phyloP scores from a whole-genome alignment of 2,329 filamentous ascomycete species.

The Colletotrichum australisinense region DNA sequence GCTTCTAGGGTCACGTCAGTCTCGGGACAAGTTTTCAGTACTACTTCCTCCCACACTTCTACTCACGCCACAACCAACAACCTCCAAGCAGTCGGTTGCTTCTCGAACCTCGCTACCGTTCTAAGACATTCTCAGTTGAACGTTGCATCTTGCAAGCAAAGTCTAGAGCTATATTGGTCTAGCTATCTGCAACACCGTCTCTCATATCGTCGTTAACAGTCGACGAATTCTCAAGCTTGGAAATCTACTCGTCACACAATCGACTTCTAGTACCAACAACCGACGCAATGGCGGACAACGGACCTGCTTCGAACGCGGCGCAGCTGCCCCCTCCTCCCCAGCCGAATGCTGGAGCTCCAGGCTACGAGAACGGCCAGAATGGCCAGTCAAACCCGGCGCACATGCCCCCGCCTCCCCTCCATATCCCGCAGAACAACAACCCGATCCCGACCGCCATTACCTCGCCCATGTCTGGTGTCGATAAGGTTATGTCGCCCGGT shows the following conservation, averaged over 20 bases:
- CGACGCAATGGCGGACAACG: slow-evolving; percentile 80
- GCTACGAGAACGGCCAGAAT: slow-evolving; percentile 80
- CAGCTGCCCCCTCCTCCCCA: slow-evolving; percentile 79
- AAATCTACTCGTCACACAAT: slow-evolving; percentile 13
- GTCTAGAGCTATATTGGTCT: slow-evolving; percentile 16
- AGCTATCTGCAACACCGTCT: slow-evolving; percentile 32
- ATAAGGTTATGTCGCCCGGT: slow-evolving; percentile 84
- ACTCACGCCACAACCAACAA: slow-evolving; percentile 19
- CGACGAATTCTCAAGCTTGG: not conserved
- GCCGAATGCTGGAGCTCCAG: slow-evolving; percentile 76
- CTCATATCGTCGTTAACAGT: slow-evolving; percentile 28
- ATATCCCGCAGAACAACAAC: slow-evolving; percentile 97
- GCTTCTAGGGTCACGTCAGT: slow-evolving; percentile 29
- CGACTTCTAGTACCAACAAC: slow-evolving; percentile 11
- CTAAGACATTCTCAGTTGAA: not conserved
- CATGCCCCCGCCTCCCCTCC: slow-evolving; percentile 90
- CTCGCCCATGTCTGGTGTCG: slow-evolving; percentile 81
- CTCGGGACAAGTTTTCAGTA: slow-evolving; percentile 13
- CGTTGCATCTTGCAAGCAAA: slow-evolving; percentile 3
- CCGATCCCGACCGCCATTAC: slow-evolving; percentile 93
- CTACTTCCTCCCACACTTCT: slow-evolving; percentile 9
- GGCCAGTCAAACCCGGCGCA: slow-evolving; percentile 77
- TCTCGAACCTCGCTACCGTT: not conserved
- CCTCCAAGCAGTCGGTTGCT: slow-evolving; percentile 5
- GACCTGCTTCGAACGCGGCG: slow-evolving; percentile 69